These are phyloP conservation scores for Monosporascus sp. DNA, from an alignment of 2,329 filamentous ascomycete genomes.

Conservation along the genomic window DNA sequence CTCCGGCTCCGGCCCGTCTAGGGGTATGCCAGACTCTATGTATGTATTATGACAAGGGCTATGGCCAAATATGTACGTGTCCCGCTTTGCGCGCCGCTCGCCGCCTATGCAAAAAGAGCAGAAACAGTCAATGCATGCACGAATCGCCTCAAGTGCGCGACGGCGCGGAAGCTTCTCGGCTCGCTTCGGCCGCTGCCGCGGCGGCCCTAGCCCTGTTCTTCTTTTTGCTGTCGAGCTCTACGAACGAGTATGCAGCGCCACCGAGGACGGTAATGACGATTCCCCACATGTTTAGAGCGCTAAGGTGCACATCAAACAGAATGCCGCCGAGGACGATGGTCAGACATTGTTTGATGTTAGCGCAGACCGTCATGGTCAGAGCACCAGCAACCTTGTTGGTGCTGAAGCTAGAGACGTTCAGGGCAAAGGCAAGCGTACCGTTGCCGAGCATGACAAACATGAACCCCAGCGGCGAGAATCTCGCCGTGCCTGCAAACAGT, in stretches of 20 bases:
- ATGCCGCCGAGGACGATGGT: constrained; percentile 50
- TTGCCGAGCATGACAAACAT: constrained; percentile 41
- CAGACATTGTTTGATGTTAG: constrained; percentile 53
- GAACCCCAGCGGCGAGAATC: constrained; percentile 28
- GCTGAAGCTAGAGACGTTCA: constrained; percentile 53
- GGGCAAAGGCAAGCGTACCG: constrained; percentile 47
- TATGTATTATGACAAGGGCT: too few relatives aligned
- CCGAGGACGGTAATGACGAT: constrained; percentile 50
- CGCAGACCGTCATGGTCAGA: constrained; percentile 54
- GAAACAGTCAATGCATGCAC: too few relatives aligned
- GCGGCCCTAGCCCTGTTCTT: not conserved
- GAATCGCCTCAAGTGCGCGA: too few relatives aligned
- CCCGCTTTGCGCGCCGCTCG: too few relatives aligned
- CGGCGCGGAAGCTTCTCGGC: not conserved
- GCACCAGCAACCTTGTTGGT: constrained; percentile 54
- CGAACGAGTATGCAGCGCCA: constrained; percentile 52
- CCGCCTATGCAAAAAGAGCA: too few relatives aligned
- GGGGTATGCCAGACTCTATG: too few relatives aligned
- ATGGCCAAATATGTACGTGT: too few relatives aligned
- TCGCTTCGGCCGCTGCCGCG: not conserved
- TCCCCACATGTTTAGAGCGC: constrained; percentile 48
- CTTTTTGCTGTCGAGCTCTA: constrained; percentile 46
- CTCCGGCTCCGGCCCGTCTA: too few relatives aligned
- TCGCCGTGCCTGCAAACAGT: constrained; percentile 22
- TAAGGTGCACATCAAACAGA: constrained; percentile 46